These are phyloP conservation scores for Xylaria venustula DNA, from an alignment of 495 filamentous ascomycete species.

Conservation along the genomic window DNA sequence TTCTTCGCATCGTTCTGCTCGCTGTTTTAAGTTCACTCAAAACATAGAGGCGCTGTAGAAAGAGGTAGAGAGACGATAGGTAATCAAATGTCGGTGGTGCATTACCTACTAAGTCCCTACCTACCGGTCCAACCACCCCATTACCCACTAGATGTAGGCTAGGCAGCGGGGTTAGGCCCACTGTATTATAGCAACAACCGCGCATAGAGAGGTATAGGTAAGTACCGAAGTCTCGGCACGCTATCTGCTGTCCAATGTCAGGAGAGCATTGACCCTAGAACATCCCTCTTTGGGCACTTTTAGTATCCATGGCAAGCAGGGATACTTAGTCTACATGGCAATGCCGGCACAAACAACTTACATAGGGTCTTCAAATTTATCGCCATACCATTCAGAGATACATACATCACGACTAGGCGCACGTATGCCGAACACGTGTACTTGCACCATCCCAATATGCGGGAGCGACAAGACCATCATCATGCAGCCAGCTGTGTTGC, in stretches of 20 bases:
- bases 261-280: neutral
- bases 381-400: neutral
- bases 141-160: no score
- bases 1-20: no score
- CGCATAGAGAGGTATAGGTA: slow-evolving; percentile 6
- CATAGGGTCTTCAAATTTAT: neutral
- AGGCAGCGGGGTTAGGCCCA: neutral
- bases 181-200: neutral
- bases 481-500: neutral
- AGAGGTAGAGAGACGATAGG: no score
- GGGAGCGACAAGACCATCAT: neutral
- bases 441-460: neutral
- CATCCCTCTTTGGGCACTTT: slow-evolving; percentile 16
- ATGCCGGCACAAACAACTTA: neutral
- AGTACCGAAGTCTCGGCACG: slow-evolving; percentile 9
- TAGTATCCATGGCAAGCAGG: neutral
- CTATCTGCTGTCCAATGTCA: slow-evolving; percentile 4
- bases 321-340: slow-evolving; percentile 8
- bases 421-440: neutral
- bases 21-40: no score
- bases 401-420: neutral
- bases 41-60: no score
- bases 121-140: no score
- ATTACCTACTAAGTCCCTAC: no score
- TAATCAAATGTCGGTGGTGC: no score